phyloP scores from a whole-genome alignment of 306 rosid species.

The Cucurbita maxima region DNA sequence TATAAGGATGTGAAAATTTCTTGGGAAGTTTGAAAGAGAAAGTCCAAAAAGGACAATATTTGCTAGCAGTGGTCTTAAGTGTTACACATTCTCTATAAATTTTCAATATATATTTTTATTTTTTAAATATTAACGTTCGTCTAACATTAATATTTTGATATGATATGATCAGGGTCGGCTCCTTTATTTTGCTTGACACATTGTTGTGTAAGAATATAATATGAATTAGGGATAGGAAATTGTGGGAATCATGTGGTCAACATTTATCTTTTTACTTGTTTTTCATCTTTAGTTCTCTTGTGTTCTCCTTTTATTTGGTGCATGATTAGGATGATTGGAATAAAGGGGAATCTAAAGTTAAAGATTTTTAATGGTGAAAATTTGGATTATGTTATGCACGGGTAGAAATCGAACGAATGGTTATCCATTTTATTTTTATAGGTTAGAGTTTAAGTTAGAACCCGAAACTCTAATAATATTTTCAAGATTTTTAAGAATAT shows the following conservation, averaged over 20 bases:
- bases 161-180: background rate
- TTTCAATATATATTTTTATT: too few species aligned
- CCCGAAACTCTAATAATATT: too few species aligned
- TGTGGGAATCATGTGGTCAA: background rate
- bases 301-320: background rate
- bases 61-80: too few species aligned
- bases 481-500: too few species aligned
- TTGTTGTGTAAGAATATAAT: background rate
- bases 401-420: too few species aligned
- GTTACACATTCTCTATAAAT: too few species aligned
- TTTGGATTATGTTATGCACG: background rate
- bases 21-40: too few species aligned
- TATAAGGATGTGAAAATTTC: too few species aligned
- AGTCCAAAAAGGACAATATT: too few species aligned
- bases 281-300: background rate
- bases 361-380: background rate
- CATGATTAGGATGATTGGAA: background rate
- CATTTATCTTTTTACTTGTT: background rate
- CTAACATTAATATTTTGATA: background rate
- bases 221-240: background rate
- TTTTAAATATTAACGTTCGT: too few species aligned
- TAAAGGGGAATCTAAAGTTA: background rate
- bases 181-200: background rate
- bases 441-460: too few species aligned
- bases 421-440: too few species aligned